Base-by-base conservation (phyloP, 2,329 filamentous ascomycete genomes). In the Aspergillus viridinutans region DNA sequence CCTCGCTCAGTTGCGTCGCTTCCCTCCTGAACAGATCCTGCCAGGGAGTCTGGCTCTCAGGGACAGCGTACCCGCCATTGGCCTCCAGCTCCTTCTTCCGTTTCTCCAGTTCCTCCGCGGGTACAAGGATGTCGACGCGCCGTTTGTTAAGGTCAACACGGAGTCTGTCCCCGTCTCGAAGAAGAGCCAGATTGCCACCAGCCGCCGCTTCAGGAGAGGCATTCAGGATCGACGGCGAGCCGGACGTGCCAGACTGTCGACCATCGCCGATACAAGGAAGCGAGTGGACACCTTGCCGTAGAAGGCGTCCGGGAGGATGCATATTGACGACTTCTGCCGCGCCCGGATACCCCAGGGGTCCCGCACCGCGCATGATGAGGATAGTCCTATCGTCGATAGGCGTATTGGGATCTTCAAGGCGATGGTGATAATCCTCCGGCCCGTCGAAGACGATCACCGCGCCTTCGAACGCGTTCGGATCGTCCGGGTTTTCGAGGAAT, bases 171-270 rank as follows among this genome's bases (percentile, higher is more conserved):
- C 81, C 80, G 62, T 83, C 77, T 14, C 67, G 67, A 21, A 83
- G 66, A 21, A 83, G 72, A 3, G 78, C 80, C 21, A 83, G 70
- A 53, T 83, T 83, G 1, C 81, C 81, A 7, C 80, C 81, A 9
- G 78, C 79, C 1, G 81, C 80, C 12, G 81, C 81, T 66, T 84
- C 81, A 7, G 81, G 81, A 48, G 76, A 81, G 1, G 80, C 81
- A 58, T 83, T 83, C n/a, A 83, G 68, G 52, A 84, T 83, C 0
- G 79, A 82, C 1, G 81, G 81, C 3, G 78, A 81, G 0, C 78
- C 80, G 3, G 81, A 83, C 2, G 81, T 84, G 32, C 81, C 81
- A 7, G 79, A 82, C 63, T 83, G 81, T 49, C 81, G 71, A 1
- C 81, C 81, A 62, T 84, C 81, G 6, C 81, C 81, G 57, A 84